These are phyloP conservation scores for Capronia coronata DNA, from an alignment of 2,329 filamentous ascomycete species.

Conservation along the genomic window DNA sequence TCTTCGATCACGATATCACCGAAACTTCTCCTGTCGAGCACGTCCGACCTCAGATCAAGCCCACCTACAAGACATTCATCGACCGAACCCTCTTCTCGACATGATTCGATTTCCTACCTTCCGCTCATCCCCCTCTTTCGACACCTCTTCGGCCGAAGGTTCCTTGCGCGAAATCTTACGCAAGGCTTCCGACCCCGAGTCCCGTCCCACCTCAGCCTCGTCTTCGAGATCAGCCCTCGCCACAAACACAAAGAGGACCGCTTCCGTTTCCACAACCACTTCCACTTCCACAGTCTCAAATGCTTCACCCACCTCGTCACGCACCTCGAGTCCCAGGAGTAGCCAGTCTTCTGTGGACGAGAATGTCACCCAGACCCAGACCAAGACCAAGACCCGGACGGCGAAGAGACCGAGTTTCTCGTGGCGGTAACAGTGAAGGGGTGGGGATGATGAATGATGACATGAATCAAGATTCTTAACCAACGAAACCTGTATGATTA, in stretches of 20 bases:
- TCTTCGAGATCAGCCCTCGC: background rate
- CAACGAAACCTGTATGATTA: background rate
- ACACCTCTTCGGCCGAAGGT: conserved; percentile 10
- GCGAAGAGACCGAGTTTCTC: background rate
- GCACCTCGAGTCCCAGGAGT: conserved; percentile 1
- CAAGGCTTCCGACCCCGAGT: conserved; percentile 6
- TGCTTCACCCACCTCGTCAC: background rate
- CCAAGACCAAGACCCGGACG: background rate
- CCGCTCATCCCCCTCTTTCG: conserved; percentile 5
- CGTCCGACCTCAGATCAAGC: too few relatives aligned
- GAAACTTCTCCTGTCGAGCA: too few relatives aligned
- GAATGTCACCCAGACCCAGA: background rate
- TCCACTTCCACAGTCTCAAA: conserved; percentile 1
- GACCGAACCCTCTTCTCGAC: background rate
- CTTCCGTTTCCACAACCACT: conserved; percentile 1
- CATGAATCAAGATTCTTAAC: background rate
- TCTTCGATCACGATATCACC: too few relatives aligned
- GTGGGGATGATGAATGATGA: background rate
- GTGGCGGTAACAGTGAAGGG: background rate
- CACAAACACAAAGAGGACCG: background rate
- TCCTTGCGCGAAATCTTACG: conserved; percentile 17
- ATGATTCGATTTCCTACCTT: conserved; percentile 23
- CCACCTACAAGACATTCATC: background rate
- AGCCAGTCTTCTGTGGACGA: background rate
- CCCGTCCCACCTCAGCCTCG: background rate